These are phyloP conservation scores for Ochetophila trinervis DNA, from an alignment of 306 rosid species.

Conservation along the genomic window DNA sequence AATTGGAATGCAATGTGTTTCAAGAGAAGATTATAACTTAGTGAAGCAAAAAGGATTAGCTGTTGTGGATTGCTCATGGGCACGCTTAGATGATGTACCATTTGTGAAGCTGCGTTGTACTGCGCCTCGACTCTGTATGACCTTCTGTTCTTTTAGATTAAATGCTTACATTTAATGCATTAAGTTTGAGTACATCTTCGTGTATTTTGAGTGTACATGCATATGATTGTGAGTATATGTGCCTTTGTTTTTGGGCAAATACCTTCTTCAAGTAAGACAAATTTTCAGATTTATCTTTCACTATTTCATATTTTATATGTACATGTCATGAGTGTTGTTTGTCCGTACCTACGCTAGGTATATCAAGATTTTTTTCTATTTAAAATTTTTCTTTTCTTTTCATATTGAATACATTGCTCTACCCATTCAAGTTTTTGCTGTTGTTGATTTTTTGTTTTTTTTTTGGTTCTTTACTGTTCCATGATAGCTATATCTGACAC, in stretches of 20 bases:
- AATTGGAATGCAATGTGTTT: conserved; percentile 79
- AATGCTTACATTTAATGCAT: not conserved
- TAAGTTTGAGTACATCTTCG: not conserved
- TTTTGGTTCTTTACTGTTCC: not conserved
- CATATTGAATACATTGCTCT: not conserved
- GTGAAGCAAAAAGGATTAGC: conserved; percentile 77
- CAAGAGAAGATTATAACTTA: conserved; percentile 74
- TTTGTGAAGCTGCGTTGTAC: conserved; percentile 81
- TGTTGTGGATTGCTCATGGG: conserved; percentile 99
- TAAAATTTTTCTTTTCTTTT: not conserved
- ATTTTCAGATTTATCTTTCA: not conserved
- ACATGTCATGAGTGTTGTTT: not conserved
- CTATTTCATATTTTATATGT: not conserved
- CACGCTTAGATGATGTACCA: conserved; percentile 86
- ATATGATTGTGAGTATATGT: no score
- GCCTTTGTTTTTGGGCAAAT: no score
- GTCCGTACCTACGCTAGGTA: not conserved
- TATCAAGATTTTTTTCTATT: not conserved
- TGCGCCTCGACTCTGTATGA: conserved; percentile 90
- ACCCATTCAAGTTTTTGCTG: no score
- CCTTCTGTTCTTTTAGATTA: conserved; percentile 18
- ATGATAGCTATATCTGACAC: no score
- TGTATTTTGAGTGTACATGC: no score
- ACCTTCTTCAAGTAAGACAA: not conserved
- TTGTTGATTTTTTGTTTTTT: no score